Evolutionary conservation across 1,139 yeast genomes (phyloP).

Genomic region (Pichia inconspicua): DNA sequence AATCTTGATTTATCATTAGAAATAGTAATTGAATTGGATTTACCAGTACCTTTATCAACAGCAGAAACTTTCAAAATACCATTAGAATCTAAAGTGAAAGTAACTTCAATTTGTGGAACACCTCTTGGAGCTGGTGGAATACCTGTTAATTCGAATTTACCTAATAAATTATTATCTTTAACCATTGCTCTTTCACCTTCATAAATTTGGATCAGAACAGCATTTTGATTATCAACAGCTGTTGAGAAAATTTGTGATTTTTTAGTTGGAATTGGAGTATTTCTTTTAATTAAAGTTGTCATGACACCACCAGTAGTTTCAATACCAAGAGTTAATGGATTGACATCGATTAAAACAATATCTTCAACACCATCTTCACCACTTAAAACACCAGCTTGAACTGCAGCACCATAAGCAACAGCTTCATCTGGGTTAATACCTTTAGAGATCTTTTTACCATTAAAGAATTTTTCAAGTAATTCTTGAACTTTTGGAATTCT

Average conservation of each 20-base stretch:
- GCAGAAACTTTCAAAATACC: slow-evolving; percentile 94
- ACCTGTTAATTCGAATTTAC: slow-evolving; percentile 91
- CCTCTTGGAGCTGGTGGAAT: slow-evolving; percentile 99
- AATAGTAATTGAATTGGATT: slow-evolving; percentile 87
- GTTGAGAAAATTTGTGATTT: slow-evolving; percentile 96
- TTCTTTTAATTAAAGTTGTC: slow-evolving; percentile 95
- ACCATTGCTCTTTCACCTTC: slow-evolving; percentile 98
- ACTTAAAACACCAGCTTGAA: slow-evolving; percentile 90
- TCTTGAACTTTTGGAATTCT: slow-evolving; percentile 97
- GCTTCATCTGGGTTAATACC: slow-evolving; percentile 98
- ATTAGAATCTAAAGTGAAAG: slow-evolving; percentile 89
- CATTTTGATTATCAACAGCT: slow-evolving; percentile 95
- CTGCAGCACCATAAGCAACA: slow-evolving; percentile 97
- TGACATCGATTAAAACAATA: slow-evolving; percentile 81
- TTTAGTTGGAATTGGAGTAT: slow-evolving; percentile 94
- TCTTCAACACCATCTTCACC: slow-evolving; percentile 81
- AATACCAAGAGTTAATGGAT: slow-evolving; percentile 91
- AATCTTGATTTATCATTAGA: slow-evolving; percentile 97
- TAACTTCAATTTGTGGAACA: slow-evolving; percentile 93
- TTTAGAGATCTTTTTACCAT: slow-evolving; percentile 89
- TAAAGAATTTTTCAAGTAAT: slow-evolving; percentile 76
- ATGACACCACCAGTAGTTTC: slow-evolving; percentile 98
- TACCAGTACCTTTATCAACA: slow-evolving; percentile 94
- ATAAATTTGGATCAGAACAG: slow-evolving; percentile 89
- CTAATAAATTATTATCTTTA: slow-evolving; percentile 89